Evolutionary conservation across 306 rosid species (phyloP), one percentile per base, ranked within the genome.

Genomic region (Prosopis cineraria): DNA sequence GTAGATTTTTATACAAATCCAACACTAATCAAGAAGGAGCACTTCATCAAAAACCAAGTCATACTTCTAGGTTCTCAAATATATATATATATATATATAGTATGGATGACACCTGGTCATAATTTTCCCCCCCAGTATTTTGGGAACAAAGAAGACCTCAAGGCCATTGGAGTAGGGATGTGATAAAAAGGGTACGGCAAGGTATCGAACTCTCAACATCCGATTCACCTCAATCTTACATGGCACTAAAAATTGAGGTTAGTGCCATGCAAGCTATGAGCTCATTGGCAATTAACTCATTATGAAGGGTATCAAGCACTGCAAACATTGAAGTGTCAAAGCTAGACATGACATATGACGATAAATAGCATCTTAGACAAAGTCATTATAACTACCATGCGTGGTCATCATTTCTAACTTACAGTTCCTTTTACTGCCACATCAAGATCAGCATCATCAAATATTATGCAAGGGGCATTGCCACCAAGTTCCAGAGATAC

Each of bases 401-500:
- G 60, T 66, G 30, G 19, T 56, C 66, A 80, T 72, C n/a, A 62
- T 75, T 72, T 70, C 33, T 36, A 58, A 88, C 98, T 95, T 86
- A 95, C 99, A 43, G 93, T 77, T 90, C 98, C 99, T 85, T 95
- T 95, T 43, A 95, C 88, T 52, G 99, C 97, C 76, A 95, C 91
- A 68, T 95, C 96, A 84, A 93, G 81, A 74, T 95, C 96, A 60
- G 99, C 99, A 70, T 95, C 99, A 83, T 95, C 98, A 87, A 95
- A 95, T 81, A 95, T 79, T 70, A 95, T 87, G 92, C 98, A 93
- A 44, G 99, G 98, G 14, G 98, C 98, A 87, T 95, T 95, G 70
- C 99, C 99, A 65, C 98, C 99, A 80, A 95, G 99, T 84, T 95
- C 99, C 66, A 95, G 81, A 89, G 99, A 93, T 75, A 95, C 88